Percentiles rank a stretch among this genome's conserved stretches.
phyloP scores from a whole-genome alignment of 106 monocot species.

The Dactylorhiza incarnata region DNA sequence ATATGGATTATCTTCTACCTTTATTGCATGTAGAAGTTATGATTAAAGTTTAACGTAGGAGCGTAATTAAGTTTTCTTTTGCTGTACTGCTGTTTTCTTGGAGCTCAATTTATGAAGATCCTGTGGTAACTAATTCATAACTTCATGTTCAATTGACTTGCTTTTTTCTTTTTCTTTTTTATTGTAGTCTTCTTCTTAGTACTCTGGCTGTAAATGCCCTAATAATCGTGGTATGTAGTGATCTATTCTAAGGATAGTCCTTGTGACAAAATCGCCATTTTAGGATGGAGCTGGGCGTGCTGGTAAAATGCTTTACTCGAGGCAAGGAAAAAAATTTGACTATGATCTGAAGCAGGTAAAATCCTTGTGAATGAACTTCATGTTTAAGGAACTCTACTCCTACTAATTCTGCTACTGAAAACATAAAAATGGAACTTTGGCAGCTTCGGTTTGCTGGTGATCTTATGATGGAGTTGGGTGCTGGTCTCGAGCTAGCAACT shows the following conservation, averaged over 20 bases:
- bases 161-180: not conserved
- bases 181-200: not conserved
- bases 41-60: not conserved
- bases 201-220: not conserved
- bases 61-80: not conserved
- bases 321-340: constrained; percentile 98
- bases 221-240: no score
- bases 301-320: constrained; percentile 98
- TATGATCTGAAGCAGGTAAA: constrained; percentile 97
- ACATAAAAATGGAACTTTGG: constrained; percentile 1
- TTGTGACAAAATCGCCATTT: not conserved
- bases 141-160: not conserved
- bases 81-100: not conserved
- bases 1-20: not conserved
- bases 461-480: constrained; percentile 95
- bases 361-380: not conserved
- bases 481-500: constrained; percentile 91
- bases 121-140: not conserved
- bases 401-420: constrained; percentile 4
- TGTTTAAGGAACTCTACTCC: not conserved
- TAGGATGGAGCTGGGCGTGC: constrained; percentile 99
- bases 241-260: not conserved
- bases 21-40: not conserved
- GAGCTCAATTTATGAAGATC: not conserved
- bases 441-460: constrained; percentile 93